Base-by-base conservation (phyloP, 768 basidiomycete species). In the Cystoderma amianthinum region DNA sequence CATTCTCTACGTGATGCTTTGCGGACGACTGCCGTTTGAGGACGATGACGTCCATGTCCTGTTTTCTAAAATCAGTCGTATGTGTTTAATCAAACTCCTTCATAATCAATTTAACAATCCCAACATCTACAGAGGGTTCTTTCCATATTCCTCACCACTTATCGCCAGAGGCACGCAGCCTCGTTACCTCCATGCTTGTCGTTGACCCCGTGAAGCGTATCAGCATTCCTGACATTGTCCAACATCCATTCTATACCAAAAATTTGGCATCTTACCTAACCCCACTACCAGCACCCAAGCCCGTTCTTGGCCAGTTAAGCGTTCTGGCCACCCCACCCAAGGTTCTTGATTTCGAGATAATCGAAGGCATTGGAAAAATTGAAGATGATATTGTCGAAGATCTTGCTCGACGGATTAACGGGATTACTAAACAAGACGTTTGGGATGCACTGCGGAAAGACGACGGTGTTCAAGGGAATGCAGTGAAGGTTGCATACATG, bases 1-100 rank as follows among this genome's bases (percentile, higher is more conserved):
- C n/a, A 98, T 99, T 50, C 76, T 99, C 39, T 97, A 94, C 64
- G 96, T 98, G 43, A 93, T 99, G 84, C 75, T 99, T 3, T 94
- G 89, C 55, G 96, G 95, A 3, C 71, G 87, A 36, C 74, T 99
- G 21, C 96, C 96, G 1, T 99, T 99, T 57, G 96, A 98, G 64
- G 94, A 98, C 62, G 92, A 96, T 34, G 88, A 96, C 56, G 92
- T 98, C 32, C 89, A 92, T 37, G 72, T 78, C 1, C 64, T 99
- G 9, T 98, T 98, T 67, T 82, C 85, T 42, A 97, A 97, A 67
- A 98, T 99, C 53, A 86, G 85, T 46, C 83, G 90, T 85, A 52
- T 55, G 81, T 68, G 6, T 18, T 3, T 34, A 38, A 36, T n/a
- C 36, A 20, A 21, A 25, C 5, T 18, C 15, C 25, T 22, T 23